Evolutionary conservation across 2,329 filamentous ascomycete species (phyloP).

Genomic region (Arthrobotrys musiformis): DNA sequence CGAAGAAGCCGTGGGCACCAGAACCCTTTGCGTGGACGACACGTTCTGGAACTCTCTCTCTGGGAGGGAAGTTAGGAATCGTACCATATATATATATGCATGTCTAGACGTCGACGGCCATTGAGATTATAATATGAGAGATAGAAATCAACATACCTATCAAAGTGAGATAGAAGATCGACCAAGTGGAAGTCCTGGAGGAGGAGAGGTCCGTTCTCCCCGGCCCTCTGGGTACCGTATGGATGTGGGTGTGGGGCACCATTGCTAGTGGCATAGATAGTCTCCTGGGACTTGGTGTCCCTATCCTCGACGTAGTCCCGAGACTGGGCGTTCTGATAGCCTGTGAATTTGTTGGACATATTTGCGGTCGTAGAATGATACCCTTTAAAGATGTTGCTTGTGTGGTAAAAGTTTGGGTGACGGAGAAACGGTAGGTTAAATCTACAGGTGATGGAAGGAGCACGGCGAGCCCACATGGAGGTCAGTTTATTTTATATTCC

Average conservation of each 20-base stretch:
- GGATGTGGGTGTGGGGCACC: slow-evolving; percentile 70
- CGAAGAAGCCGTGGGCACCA: slow-evolving; percentile 66
- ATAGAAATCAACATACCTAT: slow-evolving; percentile 61
- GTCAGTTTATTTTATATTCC: slow-evolving; percentile 19
- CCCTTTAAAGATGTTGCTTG: slow-evolving; percentile 15
- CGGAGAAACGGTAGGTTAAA: neutral
- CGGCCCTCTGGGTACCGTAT: slow-evolving; percentile 69
- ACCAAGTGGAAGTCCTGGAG: slow-evolving; percentile 75
- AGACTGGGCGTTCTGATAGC: slow-evolving; percentile 41
- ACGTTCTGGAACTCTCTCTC: slow-evolving; percentile 67
- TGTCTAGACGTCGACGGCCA: neutral
- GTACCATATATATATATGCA: neutral
- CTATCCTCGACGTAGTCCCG: slow-evolving; percentile 42
- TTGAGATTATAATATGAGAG: neutral
- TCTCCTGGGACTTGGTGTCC: slow-evolving; percentile 49
- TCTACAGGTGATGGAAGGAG: slow-evolving; percentile 28
- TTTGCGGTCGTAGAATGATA: neutral
- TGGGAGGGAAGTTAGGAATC: neutral
- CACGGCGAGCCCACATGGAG: slow-evolving; percentile 35
- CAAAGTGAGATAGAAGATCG: slow-evolving; percentile 70
- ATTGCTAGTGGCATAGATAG: slow-evolving; percentile 69
- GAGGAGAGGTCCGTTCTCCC: slow-evolving; percentile 70
- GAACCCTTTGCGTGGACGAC: slow-evolving; percentile 61
- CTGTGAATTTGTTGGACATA: slow-evolving; percentile 49
- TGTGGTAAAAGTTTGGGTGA: neutral